Percentiles rank a stretch among this genome's conserved stretches.
Evolutionary conservation across 1,139 yeast species (phyloP).

Genomic region (Magnusiomyces tetraspermus): DNA sequence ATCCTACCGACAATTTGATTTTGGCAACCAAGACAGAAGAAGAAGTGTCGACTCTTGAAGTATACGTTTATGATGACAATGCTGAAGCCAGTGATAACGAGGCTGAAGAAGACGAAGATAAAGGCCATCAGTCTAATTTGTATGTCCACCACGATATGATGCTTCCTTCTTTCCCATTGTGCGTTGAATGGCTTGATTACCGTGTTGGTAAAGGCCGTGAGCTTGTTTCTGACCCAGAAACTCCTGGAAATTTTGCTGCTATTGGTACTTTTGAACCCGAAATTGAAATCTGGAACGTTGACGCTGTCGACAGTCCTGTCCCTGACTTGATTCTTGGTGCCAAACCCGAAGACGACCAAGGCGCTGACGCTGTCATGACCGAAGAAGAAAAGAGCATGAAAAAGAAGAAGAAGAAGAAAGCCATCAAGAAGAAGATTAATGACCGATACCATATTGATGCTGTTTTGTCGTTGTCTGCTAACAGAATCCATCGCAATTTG

Average conservation of each 20-base stretch:
- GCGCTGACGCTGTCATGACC: slow-evolving; percentile 35
- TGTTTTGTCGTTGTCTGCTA: slow-evolving; percentile 77
- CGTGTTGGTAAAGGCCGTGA: slow-evolving; percentile 30
- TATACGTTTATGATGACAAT: slow-evolving; percentile 79
- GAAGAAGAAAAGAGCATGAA: slow-evolving; percentile 30
- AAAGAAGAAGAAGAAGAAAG: slow-evolving; percentile 46
- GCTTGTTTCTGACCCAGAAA: slow-evolving; percentile 28
- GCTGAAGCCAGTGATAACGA: slow-evolving; percentile 54
- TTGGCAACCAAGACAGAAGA: slow-evolving; percentile 94
- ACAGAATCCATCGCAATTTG: slow-evolving; percentile 70
- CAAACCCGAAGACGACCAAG: slow-evolving; percentile 43
- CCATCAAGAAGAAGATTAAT: slow-evolving; percentile 43
- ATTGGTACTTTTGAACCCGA: slow-evolving; percentile 96
- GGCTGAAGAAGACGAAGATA: slow-evolving; percentile 55
- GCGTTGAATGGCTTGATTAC: slow-evolving; percentile 90
- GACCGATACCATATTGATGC: slow-evolving; percentile 90
- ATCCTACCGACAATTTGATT: slow-evolving; percentile 82
- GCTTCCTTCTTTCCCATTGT: slow-evolving; percentile 94
- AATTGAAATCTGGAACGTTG: slow-evolving; percentile 94
- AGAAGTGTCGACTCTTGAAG: slow-evolving; percentile 84
- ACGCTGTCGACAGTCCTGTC: slow-evolving; percentile 84
- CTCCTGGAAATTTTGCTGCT: slow-evolving; percentile 85
- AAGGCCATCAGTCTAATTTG: slow-evolving; percentile 49
- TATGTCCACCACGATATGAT: slow-evolving; percentile 94
- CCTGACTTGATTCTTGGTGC: slow-evolving; percentile 92